phyloP scores from a whole-genome alignment of 768 basidiomycete species.

The Kockovaella imperatae region DNA sequence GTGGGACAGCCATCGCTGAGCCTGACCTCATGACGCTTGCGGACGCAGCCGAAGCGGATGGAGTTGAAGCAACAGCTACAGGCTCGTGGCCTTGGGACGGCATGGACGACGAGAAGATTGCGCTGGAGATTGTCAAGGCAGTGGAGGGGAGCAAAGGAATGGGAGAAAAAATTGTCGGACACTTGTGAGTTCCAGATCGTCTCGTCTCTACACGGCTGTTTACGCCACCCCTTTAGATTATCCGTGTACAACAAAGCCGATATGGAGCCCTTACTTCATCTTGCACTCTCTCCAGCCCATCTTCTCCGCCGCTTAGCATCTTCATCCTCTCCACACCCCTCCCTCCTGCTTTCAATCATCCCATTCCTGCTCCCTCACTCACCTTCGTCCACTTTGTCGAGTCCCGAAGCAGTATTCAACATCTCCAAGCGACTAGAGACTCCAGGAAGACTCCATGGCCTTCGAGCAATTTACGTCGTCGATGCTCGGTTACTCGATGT shows the following conservation, averaged over 20 bases:
- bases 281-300: conserved; percentile 8
- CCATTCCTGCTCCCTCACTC: conserved; percentile 7
- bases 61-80: neutral
- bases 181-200: conserved; percentile 20
- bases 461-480: conserved; percentile 5
- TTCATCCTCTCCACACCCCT: conserved; percentile 8
- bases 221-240: conserved; percentile 12
- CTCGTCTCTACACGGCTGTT: neutral
- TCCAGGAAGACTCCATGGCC: conserved; percentile 2
- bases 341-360: conserved; percentile 16
- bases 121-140: conserved; percentile 15
- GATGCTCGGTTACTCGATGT: conserved; percentile 28
- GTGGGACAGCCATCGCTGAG: conserved; percentile 7
- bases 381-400: conserved; percentile 5
- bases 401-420: neutral
- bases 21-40: conserved; percentile 40
- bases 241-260: conserved; percentile 16
- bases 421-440: conserved; percentile 4
- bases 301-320: conserved; percentile 14
- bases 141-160: conserved; percentile 20
- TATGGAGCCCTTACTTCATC: conserved; percentile 7
- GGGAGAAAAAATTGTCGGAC: conserved; percentile 27
- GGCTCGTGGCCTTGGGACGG: conserved; percentile 19
- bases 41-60: conserved; percentile 31
- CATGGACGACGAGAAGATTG: conserved; percentile 15